Conservation (phyloP, 805 yeast species). For the Danielozyma ontarioensis region DNA sequence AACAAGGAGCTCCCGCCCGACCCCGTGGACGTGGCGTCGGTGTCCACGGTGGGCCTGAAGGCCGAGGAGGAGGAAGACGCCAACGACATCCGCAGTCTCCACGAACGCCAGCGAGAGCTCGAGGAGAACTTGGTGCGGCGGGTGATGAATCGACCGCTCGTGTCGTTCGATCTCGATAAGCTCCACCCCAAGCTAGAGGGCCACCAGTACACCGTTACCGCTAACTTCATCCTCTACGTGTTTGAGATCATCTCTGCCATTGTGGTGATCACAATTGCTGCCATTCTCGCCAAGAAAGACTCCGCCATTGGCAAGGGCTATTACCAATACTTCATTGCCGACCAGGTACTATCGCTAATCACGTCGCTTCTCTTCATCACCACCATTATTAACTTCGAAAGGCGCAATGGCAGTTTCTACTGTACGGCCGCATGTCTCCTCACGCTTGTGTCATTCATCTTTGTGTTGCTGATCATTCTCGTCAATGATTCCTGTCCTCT, state of each 20-base stretch:
- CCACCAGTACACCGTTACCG: constrained; percentile 15
- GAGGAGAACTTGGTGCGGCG: constrained; percentile 23
- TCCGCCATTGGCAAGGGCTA: constrained; percentile 15
- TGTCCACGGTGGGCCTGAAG: no score
- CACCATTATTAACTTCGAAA: constrained; percentile 34
- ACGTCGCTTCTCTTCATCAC: constrained; percentile 31
- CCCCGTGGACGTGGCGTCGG: no score
- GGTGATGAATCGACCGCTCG: constrained; percentile 31
- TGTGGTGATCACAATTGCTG: constrained; percentile 21
- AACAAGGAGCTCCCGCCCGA: not conserved
- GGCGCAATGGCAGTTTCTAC: constrained; percentile 36
- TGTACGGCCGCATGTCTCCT: constrained; percentile 29
- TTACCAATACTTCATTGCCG: constrained; percentile 35
- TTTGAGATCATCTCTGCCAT: constrained; percentile 26
- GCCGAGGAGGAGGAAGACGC: no score
- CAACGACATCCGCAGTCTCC: no score
- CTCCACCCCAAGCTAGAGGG: not conserved
- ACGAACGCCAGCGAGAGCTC: constrained; percentile 16
- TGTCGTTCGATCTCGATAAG: no score
- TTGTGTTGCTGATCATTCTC: constrained; percentile 21
- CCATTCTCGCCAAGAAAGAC: constrained; percentile 22
- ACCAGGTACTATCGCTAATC: constrained; percentile 25
- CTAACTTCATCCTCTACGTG: constrained; percentile 23
- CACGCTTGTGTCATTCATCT: constrained; percentile 30
- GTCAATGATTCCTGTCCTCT: constrained; percentile 18